Evolutionary conservation across 2,329 filamentous ascomycete species (phyloP).

Genomic region (Paecilomyces niveus): DNA sequence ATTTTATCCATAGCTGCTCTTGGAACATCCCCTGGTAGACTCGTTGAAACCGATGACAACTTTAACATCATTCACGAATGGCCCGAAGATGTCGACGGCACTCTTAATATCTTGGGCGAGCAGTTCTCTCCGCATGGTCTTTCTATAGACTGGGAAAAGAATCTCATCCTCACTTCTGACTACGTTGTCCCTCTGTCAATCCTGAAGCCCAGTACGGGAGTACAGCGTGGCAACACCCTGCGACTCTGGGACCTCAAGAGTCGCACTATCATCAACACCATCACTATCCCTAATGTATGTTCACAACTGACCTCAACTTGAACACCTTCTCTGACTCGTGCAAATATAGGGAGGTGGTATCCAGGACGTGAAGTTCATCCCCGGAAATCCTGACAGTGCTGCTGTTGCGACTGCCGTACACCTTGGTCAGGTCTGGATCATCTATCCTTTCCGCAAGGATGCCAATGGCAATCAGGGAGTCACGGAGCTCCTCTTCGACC

Average conservation of each 20-base stretch:
- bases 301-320: not conserved
- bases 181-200: slow-evolving; percentile 57
- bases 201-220: slow-evolving; percentile 51
- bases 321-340: not conserved
- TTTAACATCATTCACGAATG: slow-evolving; percentile 58
- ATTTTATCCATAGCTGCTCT: slow-evolving; percentile 35
- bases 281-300: slow-evolving; percentile 51
- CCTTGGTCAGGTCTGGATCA: slow-evolving; percentile 57
- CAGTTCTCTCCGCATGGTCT: slow-evolving; percentile 59
- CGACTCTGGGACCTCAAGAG: slow-evolving; percentile 51
- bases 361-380: slow-evolving; percentile 61
- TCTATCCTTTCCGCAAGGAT: slow-evolving; percentile 55
- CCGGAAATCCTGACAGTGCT: slow-evolving; percentile 51
- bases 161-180: slow-evolving; percentile 55
- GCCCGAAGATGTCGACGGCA: slow-evolving; percentile 50
- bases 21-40: slow-evolving; percentile 52
- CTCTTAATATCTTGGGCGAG: slow-evolving; percentile 51
- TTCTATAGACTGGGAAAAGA: slow-evolving; percentile 50
- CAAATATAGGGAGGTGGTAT: slow-evolving; percentile 49
- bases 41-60: slow-evolving; percentile 53
- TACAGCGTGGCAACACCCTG: slow-evolving; percentile 50
- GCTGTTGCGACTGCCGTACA: slow-evolving; percentile 55
- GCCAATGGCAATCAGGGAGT: slow-evolving; percentile 50
- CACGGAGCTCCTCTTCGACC: slow-evolving; percentile 52
- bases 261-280: slow-evolving; percentile 52